phyloP scores from a whole-genome alignment of 177 flowering plant genomes.

The Telopea speciosissima region DNA sequence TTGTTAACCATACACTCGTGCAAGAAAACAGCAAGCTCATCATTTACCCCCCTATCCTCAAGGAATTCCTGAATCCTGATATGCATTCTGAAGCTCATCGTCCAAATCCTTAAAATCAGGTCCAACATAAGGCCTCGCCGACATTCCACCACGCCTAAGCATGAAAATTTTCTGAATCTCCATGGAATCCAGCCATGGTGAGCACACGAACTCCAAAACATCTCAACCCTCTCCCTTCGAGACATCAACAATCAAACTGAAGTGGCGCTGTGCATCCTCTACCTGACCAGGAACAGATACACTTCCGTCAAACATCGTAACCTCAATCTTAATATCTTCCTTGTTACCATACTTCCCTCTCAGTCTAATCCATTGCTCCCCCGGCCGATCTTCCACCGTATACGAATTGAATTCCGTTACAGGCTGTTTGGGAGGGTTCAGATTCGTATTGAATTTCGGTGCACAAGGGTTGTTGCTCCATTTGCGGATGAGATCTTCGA shows the following conservation, averaged over 20 bases:
- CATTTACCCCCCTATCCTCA: constrained; percentile 53
- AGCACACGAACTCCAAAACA: constrained; percentile 56
- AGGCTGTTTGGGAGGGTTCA: constrained; percentile 54
- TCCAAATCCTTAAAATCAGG: constrained; percentile 57
- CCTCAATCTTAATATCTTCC: constrained; percentile 66
- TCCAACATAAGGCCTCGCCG: constrained; percentile 40
- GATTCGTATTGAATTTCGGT: constrained; percentile 46
- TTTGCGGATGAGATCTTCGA: neutral
- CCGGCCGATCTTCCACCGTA: constrained; percentile 43
- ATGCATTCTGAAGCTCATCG: constrained; percentile 33
- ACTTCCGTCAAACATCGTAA: constrained; percentile 68
- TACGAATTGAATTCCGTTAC: constrained; percentile 35
- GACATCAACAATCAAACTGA: constrained; percentile 53
- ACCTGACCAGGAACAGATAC: constrained; percentile 21
- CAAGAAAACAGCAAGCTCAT: constrained; percentile 59
- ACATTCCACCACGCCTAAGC: constrained; percentile 20
- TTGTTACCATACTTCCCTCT: constrained; percentile 36
- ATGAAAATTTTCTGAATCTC: constrained; percentile 58
- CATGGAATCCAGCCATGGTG: constrained; percentile 69
- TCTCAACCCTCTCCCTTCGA: constrained; percentile 34
- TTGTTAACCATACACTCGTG: constrained; percentile 66
- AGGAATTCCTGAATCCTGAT: constrained; percentile 45
- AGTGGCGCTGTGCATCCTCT: constrained; percentile 38
- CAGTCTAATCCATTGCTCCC: constrained; percentile 56
- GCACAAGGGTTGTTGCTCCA: constrained; percentile 11